Conservation (phyloP, 179 eudicot genomes). For the Amaranthus tricolor region DNA sequence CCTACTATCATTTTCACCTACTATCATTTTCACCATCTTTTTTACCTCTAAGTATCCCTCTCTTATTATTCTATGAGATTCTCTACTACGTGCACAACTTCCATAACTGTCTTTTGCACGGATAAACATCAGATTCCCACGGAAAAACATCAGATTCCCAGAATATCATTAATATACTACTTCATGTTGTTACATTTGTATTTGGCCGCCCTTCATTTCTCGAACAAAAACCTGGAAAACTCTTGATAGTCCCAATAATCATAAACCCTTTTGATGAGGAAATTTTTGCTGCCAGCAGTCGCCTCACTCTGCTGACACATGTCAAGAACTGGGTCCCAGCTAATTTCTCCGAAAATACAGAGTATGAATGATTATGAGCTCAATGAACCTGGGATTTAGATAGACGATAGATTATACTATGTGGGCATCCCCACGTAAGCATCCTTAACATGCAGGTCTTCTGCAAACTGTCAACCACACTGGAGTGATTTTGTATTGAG, state of each 20-base stretch:
- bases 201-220: constrained; percentile 4
- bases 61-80: background rate
- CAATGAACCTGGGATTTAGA: constrained; percentile 18
- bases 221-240: background rate
- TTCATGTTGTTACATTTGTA: background rate
- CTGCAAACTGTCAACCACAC: constrained; percentile 34
- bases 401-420: background rate
- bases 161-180: background rate
- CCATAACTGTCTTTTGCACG: constrained; percentile 7
- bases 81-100: background rate
- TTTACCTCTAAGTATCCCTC: background rate
- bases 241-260: constrained; percentile 5
- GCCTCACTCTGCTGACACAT: constrained; percentile 2
- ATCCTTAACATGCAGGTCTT: constrained; percentile 2
- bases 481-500: constrained; percentile 1
- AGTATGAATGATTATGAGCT: constrained; percentile 1
- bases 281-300: constrained; percentile 20
- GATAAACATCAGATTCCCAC: constrained; percentile 7
- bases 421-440: constrained; percentile 20
- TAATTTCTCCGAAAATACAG: background rate
- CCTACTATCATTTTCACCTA: background rate
- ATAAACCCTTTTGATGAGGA: constrained; percentile 13
- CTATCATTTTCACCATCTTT: background rate
- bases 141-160: constrained; percentile 8
- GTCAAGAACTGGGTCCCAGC: constrained; percentile 8